Percentiles rank a stretch among this genome's conserved stretches.
phyloP scores from a whole-genome alignment of 2,329 filamentous ascomycete genomes.

The Ilyonectria robusta region DNA sequence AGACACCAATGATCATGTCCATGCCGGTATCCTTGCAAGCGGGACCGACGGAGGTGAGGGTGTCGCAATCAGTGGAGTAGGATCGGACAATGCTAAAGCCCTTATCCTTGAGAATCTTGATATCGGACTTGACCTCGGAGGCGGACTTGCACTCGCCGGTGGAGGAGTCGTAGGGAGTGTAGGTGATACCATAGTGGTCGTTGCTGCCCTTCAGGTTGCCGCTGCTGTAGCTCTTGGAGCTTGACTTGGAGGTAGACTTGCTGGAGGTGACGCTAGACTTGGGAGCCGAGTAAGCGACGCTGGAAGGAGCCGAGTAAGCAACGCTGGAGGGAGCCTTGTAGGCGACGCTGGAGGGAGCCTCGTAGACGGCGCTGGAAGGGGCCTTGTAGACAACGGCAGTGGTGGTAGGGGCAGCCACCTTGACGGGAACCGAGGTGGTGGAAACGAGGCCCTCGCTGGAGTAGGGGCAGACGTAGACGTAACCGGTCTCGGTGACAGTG shows the following conservation, averaged over 20 bases:
- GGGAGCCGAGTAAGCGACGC: conserved; percentile 28
- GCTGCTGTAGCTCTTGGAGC: conserved; percentile 41
- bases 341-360: conserved; percentile 38
- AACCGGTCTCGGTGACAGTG: conserved; percentile 78
- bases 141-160: conserved; percentile 76
- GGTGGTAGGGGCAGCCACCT: not conserved
- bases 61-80: conserved; percentile 93
- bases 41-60: conserved; percentile 80
- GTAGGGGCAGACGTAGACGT: conserved; percentile 80
- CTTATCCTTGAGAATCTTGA: conserved; percentile 72
- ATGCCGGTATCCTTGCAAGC: conserved; percentile 78
- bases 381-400: conserved; percentile 32
- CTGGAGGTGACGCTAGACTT: conserved; percentile 37
- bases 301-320: conserved; percentile 32
- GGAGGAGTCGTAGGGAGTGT: conserved; percentile 78
- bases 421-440: conserved; percentile 13
- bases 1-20: conserved; percentile 89
- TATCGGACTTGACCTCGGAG: conserved; percentile 70
- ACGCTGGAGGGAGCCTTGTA: conserved; percentile 30
- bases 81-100: conserved; percentile 83
- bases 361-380: conserved; percentile 1
- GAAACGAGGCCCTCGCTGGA: conserved; percentile 59
- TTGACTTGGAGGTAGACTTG: conserved; percentile 29
- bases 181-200: conserved; percentile 81
- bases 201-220: conserved; percentile 58